These are phyloP conservation scores for Solanum neorickii DNA, from an alignment of 257 asterid genomes.

Conservation along the genomic window DNA sequence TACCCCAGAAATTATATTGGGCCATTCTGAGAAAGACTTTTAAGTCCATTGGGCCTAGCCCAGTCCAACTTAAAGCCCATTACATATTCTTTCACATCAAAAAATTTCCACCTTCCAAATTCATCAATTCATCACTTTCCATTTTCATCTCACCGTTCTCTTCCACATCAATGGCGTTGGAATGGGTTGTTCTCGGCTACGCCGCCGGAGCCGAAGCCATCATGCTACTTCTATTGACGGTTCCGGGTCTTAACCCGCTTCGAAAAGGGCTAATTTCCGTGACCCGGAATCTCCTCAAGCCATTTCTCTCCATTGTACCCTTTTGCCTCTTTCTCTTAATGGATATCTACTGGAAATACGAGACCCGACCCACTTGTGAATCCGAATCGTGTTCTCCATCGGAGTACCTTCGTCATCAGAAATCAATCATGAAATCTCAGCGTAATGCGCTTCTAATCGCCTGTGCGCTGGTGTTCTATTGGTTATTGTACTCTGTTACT, in stretches of 20 bases:
- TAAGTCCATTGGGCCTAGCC: background rate
- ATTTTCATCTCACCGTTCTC: background rate
- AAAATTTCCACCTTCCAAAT: background rate
- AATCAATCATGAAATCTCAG: constrained; percentile 70
- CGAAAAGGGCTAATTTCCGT: constrained; percentile 62
- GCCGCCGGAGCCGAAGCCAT: constrained; percentile 77
- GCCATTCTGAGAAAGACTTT: background rate
- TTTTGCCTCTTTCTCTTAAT: constrained; percentile 60
- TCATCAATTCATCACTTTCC: constrained; percentile 4
- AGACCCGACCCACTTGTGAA: constrained; percentile 51
- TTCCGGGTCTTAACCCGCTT: constrained; percentile 68
- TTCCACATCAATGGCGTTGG: constrained; percentile 48
- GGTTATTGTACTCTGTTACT: constrained; percentile 68
- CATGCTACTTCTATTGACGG: constrained; percentile 64
- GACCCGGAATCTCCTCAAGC: constrained; percentile 57
- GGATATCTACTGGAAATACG: constrained; percentile 87
- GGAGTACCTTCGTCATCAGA: constrained; percentile 73
- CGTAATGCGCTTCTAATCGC: constrained; percentile 64
- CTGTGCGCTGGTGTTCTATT: constrained; percentile 59
- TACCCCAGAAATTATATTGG: background rate
- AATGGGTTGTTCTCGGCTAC: constrained; percentile 75
- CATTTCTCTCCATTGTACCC: constrained; percentile 60
- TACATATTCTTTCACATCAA: background rate
- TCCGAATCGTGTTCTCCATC: constrained; percentile 61
- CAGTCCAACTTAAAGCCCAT: background rate